Conservation (phyloP, 441 rosid species). For the Erodium texanum region DNA sequence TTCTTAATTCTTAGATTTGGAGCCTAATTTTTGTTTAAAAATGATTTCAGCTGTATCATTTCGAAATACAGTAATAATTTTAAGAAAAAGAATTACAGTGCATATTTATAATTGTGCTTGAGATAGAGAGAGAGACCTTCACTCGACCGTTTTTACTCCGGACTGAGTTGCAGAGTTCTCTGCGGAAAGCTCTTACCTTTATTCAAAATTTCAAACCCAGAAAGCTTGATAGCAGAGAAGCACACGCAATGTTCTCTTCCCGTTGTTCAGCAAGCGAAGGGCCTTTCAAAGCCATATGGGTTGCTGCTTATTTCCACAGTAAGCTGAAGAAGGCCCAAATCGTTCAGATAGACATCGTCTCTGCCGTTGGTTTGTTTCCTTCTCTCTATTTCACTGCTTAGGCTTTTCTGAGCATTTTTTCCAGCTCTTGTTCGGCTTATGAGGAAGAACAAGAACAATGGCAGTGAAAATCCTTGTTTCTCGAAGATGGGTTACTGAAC, state of each 20-base stretch:
- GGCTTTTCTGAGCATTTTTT: not conserved
- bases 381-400: not conserved
- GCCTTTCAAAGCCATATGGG: constrained; percentile 61
- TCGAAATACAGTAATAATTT: not conserved
- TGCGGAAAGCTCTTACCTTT: not conserved
- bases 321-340: constrained; percentile 70
- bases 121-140: not conserved
- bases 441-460: not conserved
- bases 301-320: constrained; percentile 73
- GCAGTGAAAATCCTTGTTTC: not conserved
- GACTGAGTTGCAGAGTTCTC: not conserved
- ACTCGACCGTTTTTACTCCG: not conserved
- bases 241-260: constrained; percentile 47
- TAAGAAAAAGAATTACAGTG: not conserved
- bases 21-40: no score
- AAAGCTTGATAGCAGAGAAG: not conserved
- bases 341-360: constrained; percentile 51
- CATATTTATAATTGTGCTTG: not conserved
- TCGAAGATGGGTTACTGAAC: not conserved
- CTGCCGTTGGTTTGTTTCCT: constrained; percentile 61
- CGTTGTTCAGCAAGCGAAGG: constrained; percentile 49
- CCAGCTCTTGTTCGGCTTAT: constrained; percentile 1
- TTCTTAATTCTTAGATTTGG: no score
- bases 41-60: not conserved
- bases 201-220: not conserved